These are phyloP conservation scores for Alternaria sp. DNA, from an alignment of 2,329 filamentous ascomycete genomes.

Conservation along the genomic window DNA sequence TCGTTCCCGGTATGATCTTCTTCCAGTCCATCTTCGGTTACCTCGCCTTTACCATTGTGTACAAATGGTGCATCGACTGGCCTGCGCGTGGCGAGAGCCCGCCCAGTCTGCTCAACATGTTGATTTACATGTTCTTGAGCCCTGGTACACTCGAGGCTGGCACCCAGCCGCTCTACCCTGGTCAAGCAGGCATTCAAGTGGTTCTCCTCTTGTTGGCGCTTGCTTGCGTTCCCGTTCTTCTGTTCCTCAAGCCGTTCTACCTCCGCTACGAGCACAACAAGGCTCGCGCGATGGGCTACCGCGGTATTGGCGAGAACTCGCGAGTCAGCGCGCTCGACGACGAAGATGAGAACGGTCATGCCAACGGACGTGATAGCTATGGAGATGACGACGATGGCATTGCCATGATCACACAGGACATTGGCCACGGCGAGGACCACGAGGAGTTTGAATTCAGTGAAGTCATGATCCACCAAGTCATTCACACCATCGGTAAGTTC, in stretches of 20 bases:
- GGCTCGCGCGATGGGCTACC: conserved; percentile 86
- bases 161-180: conserved; percentile 69
- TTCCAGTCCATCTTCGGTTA: conserved; percentile 99
- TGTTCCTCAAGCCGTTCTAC: conserved; percentile 96
- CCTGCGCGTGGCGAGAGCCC: conserved; percentile 68
- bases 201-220: conserved; percentile 82
- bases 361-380: conserved; percentile 68
- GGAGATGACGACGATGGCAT: conserved; percentile 81
- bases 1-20: conserved; percentile 98
- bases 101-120: conserved; percentile 94
- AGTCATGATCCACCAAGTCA: conserved; percentile 98
- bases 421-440: conserved; percentile 75
- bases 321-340: conserved; percentile 89
- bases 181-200: conserved; percentile 78
- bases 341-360: conserved; percentile 74
- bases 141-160: conserved; percentile 77
- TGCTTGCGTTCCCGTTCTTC: conserved; percentile 83
- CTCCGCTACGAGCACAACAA: conserved; percentile 92
- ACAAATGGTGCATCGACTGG: conserved; percentile 98
- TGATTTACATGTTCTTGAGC: conserved; percentile 98
- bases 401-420: conserved; percentile 87
- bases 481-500: conserved; percentile 90
- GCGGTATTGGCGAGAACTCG: conserved; percentile 87
- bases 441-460: conserved; percentile 98
- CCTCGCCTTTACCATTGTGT: conserved; percentile 89